Evolutionary conservation across 2,329 filamentous ascomycete genomes (phyloP).

Genomic region (Onygenales sp.): DNA sequence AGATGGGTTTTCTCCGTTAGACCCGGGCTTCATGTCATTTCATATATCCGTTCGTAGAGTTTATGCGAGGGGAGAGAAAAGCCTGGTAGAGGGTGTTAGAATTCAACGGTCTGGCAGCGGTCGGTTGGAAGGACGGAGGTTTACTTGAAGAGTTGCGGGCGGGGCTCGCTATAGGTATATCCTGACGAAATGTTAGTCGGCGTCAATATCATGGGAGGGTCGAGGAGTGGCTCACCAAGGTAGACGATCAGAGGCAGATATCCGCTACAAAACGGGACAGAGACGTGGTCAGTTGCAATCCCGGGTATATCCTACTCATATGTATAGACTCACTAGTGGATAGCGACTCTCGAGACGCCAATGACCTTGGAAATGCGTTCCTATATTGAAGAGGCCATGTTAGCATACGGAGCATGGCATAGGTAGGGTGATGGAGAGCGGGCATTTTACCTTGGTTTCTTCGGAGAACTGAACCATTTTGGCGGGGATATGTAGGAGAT

Average conservation of each 20-base stretch:
- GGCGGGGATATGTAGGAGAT: background rate
- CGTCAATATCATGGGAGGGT: background rate
- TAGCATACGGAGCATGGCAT: background rate
- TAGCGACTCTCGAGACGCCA: slow-evolving; percentile 82
- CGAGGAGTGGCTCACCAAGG: slow-evolving; percentile 56
- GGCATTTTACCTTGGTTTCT: slow-evolving; percentile 72
- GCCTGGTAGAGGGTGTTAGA: slow-evolving; percentile 15
- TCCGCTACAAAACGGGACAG: slow-evolving; percentile 49
- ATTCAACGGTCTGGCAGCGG: background rate
- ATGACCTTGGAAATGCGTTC: slow-evolving; percentile 97
- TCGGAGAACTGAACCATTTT: slow-evolving; percentile 66
- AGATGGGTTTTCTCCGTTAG: background rate
- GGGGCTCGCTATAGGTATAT: slow-evolving; percentile 88
- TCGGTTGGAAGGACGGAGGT: background rate
- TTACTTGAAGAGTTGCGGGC: slow-evolving; percentile 71
- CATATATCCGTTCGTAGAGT: background rate
- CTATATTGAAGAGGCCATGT: slow-evolving; percentile 38
- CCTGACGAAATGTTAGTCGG: slow-evolving; percentile 41
- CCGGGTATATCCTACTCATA: slow-evolving; percentile 8
- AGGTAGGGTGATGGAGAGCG: slow-evolving; percentile 3
- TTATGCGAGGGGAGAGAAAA: slow-evolving; percentile 36
- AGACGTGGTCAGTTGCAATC: slow-evolving; percentile 25
- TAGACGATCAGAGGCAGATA: slow-evolving; percentile 96
- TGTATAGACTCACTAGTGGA: slow-evolving; percentile 73
- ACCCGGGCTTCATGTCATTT: background rate